A percentile compares a stretch with the other conserved stretches of the same genome.
Evolutionary conservation across 179 eudicot genomes (phyloP).

Genomic region (Nepenthes alata): DNA sequence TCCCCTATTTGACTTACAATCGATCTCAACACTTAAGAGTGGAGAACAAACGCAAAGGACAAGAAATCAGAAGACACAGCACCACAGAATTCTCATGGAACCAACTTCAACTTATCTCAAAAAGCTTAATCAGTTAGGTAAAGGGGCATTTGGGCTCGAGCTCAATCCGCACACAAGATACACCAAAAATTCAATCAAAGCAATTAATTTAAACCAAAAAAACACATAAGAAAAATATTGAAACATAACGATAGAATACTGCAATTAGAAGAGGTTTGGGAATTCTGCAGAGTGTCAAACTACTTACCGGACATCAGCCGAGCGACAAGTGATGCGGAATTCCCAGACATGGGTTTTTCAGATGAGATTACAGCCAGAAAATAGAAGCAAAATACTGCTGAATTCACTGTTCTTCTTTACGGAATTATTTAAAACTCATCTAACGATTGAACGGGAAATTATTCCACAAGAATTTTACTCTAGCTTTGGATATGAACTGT

Average conservation of each 20-base stretch:
- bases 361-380: background rate
- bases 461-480: too few species aligned
- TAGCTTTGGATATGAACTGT: too few species aligned
- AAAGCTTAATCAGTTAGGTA: background rate
- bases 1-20: background rate
- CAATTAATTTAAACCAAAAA: background rate
- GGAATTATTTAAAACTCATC: too few species aligned
- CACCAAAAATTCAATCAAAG: background rate
- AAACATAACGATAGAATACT: background rate
- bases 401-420: background rate
- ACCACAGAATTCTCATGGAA: background rate
- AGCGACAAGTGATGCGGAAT: constrained; percentile 5
- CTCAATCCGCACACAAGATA: background rate
- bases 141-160: constrained; percentile 1
- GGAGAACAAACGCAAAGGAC: too few species aligned
- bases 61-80: too few species aligned
- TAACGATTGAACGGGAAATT: too few species aligned
- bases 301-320: constrained; percentile 23
- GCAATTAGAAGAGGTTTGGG: background rate
- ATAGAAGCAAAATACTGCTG: background rate
- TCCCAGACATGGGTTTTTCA: constrained; percentile 6
- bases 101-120: background rate
- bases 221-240: background rate
- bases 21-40: too few species aligned
- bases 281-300: constrained; percentile 7